Base-by-base conservation (phyloP, 2,329 filamentous ascomycete genomes). In the Pestalotiopsis sp. region DNA sequence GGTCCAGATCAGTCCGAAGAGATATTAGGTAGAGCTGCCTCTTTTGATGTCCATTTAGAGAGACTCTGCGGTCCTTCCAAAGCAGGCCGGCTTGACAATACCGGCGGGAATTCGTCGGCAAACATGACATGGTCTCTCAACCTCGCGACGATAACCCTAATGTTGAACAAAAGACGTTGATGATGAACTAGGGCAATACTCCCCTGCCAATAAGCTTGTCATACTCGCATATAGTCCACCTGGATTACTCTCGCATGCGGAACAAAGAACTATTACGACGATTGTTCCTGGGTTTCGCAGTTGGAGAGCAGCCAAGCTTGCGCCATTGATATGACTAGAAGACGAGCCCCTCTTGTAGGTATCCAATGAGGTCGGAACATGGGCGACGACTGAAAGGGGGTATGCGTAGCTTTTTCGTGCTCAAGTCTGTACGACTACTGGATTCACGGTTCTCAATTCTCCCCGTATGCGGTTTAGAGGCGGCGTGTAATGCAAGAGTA, bases 401-500 rank as follows among this genome's bases (percentile, higher is more conserved):
- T 67, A 38, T 59, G 52, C 41, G 39, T 67, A 59, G 27, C n/a
- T 12, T 14, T 58, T 56, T 45, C 20, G 56, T 67, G 65, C 65
- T 61, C 45, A 59, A 67, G 52, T 56, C 31, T 49, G 25, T 38
- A 57, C 36, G 52, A 23, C 64, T 45, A 38, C 63, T 57, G 49
- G 63, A 45, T 39, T 67, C 31, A 36, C 61, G 31, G 11, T 49
- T 14, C 14, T 61, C 56, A 25, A 39, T 59, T 58, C 36, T 64
- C 31, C 31, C 62, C 45, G 59, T 45, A 67, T 45, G 65, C 36
- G 58, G 58, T 36, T 56, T 67, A 61, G 64, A 65, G 38, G 61
- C 65, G 41, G 67, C 68, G 65, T 56, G 58, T 45, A 45, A 59
- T 63, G 61, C 61, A 63, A 69, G 65, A 74, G 72, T 72, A 72